phyloP scores from a whole-genome alignment of 768 basidiomycete species.

The Tylopilus plumbeoviolaceoides region DNA sequence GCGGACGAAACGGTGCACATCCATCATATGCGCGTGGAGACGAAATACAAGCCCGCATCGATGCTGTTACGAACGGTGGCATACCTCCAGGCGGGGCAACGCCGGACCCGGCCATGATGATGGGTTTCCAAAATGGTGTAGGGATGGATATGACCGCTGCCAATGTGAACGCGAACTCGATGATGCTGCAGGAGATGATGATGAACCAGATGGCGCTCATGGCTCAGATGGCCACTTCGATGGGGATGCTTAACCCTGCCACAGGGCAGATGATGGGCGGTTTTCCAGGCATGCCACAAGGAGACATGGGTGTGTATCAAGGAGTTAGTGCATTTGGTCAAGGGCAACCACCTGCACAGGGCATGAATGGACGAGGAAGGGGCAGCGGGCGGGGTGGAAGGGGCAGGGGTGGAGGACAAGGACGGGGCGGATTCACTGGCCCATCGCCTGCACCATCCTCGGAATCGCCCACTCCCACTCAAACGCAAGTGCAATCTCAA shows the following conservation, averaged over 20 bases:
- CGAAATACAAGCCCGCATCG: constrained; percentile 75
- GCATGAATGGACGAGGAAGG: constrained; percentile 39
- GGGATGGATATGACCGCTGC: constrained; percentile 38
- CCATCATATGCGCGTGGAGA: constrained; percentile 43
- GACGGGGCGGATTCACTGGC: constrained; percentile 40
- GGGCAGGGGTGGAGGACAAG: constrained; percentile 38
- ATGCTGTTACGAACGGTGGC: constrained; percentile 64
- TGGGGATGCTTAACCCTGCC: constrained; percentile 69
- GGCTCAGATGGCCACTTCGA: constrained; percentile 85
- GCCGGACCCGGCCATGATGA: constrained; percentile 39
- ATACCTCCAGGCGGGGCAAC: constrained; percentile 31
- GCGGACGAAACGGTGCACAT: constrained; percentile 43
- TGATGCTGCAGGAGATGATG: constrained; percentile 86
- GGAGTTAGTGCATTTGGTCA: constrained; percentile 27
- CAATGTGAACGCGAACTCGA: constrained; percentile 61
- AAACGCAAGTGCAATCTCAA: constrained; percentile 21
- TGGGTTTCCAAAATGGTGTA: constrained; percentile 43
- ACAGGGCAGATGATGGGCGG: constrained; percentile 55
- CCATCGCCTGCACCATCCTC: constrained; percentile 21
- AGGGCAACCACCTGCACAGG: constrained; percentile 14
- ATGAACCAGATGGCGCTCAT: constrained; percentile 90
- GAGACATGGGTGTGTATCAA: constrained; percentile 45
- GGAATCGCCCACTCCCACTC: constrained; percentile 16
- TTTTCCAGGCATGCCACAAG: constrained; percentile 57
- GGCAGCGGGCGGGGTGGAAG: constrained; percentile 47